Evolutionary conservation across 352 stramenopile species (phyloP), one percentile per base, ranked within the genome.

Genomic region (Pythium dissotocum): DNA sequence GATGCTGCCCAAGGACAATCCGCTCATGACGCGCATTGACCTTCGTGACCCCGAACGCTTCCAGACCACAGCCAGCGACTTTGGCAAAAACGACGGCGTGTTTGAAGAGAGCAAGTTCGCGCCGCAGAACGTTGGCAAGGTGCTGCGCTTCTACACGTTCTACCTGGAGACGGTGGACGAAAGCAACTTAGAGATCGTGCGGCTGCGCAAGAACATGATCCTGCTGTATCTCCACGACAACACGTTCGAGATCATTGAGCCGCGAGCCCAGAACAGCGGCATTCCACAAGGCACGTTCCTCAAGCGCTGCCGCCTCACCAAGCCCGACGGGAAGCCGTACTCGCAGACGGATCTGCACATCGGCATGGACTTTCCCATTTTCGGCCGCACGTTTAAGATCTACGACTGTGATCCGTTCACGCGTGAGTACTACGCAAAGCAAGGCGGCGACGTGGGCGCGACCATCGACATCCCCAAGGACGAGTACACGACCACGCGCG

Each of bases 221-320:
- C 53, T 98, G 60, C 71, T 89, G 14, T 96, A 96, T 63, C 76
- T 97, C 32, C 75, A 85, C 30, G 91, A 97, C 66, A 83, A 96
- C 55, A 96, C 85, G 26, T 92, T 97, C 42, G 79, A 97, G 77
- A 95, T 98, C 63, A 88, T 92, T 55, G 91, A 97, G 73, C 77
- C 87, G 33, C 82, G 81, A 40, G 71, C 81, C 6, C 63, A 78
- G 44, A 97, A 97, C 77, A 94, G 83, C 59, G 91, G 91, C 9
- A 93, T 97, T 36, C 80, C 81, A 4, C 87, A 97, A 44, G 91
- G 91, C 30, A 95, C 77, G 10, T 97, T 96, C 33, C 80, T 97
- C 62, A 94, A 96, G 69, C 72, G 85, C 21, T 81, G 82, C 38
- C 76, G 83, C n/a, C 73, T 95, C 4, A 71, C 65, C 44, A 90